Evolutionary conservation across 2,329 filamentous ascomycete genomes (phyloP).

Genomic region (Blastomyces percursus): DNA sequence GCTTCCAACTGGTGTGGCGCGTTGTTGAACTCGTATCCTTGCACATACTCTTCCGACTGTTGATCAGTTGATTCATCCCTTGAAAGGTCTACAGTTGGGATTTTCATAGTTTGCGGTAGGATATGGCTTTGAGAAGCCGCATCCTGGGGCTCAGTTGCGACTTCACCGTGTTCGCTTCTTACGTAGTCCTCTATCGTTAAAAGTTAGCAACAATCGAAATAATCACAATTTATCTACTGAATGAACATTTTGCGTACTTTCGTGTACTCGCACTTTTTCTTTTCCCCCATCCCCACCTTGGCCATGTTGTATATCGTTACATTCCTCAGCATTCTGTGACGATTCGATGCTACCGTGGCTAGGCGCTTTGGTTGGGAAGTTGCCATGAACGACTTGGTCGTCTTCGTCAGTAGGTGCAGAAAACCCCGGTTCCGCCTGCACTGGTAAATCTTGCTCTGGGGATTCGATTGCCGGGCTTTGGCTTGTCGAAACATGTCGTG

Average conservation of each 20-base stretch:
- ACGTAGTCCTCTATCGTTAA: neutral
- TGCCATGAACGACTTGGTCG: neutral
- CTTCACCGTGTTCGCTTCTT: neutral
- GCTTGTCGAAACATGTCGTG: too few species aligned
- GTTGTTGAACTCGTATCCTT: neutral
- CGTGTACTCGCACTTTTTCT: conserved; percentile 14
- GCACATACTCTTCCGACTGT: neutral
- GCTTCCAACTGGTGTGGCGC: conserved; percentile 11
- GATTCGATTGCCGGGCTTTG: neutral
- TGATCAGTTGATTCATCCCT: conserved; percentile 2
- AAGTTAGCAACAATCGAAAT: neutral
- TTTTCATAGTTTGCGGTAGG: neutral
- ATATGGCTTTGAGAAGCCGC: neutral
- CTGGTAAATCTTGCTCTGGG: neutral
- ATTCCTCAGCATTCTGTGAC: neutral
- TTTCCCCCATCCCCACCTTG: conserved; percentile 14
- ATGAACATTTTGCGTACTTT: conserved; percentile 12
- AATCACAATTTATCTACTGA: conserved; percentile 4
- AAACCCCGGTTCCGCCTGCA: neutral
- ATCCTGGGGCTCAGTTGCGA: neutral
- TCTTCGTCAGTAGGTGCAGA: neutral
- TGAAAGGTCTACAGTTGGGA: conserved; percentile 4
- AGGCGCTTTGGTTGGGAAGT: conserved; percentile 2
- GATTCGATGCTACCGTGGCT: conserved; percentile 2
- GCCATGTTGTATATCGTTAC: neutral